A percentile compares a stretch with the other conserved stretches of the same genome.
These are phyloP conservation scores for Fusarium floridanum DNA, from an alignment of 2,329 filamentous ascomycete species.

Conservation along the genomic window DNA sequence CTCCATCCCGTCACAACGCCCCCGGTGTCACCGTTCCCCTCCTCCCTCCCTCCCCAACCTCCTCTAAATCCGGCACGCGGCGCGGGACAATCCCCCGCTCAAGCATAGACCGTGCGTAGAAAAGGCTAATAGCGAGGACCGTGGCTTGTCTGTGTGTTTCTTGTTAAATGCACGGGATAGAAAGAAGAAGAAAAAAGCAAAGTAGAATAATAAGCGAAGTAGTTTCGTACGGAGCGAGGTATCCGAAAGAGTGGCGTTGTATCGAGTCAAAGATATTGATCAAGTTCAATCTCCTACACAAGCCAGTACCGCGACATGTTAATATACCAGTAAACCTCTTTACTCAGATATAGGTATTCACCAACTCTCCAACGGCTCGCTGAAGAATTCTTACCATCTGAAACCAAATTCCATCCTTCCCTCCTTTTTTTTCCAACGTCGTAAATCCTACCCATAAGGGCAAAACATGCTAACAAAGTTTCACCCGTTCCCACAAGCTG, in stretches of 20 bases:
- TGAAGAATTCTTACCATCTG: constrained; percentile 10
- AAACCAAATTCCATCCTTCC: constrained; percentile 26
- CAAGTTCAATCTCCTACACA: neutral
- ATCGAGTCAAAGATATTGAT: neutral
- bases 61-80: constrained; percentile 13
- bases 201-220: neutral
- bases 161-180: neutral
- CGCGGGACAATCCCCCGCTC: neutral
- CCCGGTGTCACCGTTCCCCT: constrained; percentile 4
- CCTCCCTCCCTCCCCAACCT: constrained; percentile 1
- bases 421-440: constrained; percentile 6
- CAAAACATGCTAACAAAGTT: constrained; percentile 24
- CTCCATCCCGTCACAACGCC: constrained; percentile 9
- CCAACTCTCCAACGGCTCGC: neutral
- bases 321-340: neutral
- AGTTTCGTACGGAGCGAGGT: neutral
- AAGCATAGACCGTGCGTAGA: neutral
- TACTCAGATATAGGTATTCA: too few relatives aligned
- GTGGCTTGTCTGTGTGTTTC: constrained; percentile 4
- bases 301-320: neutral
- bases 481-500: constrained; percentile 2
- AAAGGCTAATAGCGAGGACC: neutral
- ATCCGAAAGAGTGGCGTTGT: neutral
- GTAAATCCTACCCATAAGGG: constrained; percentile 5
- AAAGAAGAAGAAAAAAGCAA: neutral